These are phyloP conservation scores for Ogataea nonfermentans DNA, from an alignment of 805 yeast genomes.

Conservation along the genomic window DNA sequence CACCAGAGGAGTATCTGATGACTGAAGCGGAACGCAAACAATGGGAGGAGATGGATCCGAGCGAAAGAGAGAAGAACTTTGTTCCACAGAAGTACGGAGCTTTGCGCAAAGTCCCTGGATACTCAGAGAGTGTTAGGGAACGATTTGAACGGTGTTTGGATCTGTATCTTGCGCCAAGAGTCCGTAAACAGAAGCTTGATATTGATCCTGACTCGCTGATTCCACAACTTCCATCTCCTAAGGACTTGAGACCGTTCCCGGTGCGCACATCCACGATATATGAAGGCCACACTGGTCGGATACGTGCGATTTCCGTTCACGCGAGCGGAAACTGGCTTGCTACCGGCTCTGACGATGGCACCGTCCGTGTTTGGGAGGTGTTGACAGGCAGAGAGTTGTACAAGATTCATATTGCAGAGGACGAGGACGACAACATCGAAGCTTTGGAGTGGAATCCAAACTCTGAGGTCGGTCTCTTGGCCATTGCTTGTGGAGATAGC, in stretches of 20 bases:
- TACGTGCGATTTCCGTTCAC: constrained; percentile 80
- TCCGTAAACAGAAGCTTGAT: constrained; percentile 82
- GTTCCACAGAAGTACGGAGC: constrained; percentile 80
- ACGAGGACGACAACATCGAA: constrained; percentile 75
- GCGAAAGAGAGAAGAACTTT: constrained; percentile 75
- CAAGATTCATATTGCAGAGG: constrained; percentile 49
- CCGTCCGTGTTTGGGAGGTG: constrained; percentile 95
- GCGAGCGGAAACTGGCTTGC: constrained; percentile 94
- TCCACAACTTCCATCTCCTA: constrained; percentile 95
- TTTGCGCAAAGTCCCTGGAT: constrained; percentile 91
- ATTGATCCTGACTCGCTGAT: constrained; percentile 95
- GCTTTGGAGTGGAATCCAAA: constrained; percentile 90
- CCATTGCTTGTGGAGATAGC: constrained; percentile 79
- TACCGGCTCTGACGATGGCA: constrained; percentile 96
- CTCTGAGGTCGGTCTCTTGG: constrained; percentile 67
- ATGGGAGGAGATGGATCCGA: constrained; percentile 69
- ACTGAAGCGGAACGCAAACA: constrained; percentile 71
- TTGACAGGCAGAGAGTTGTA: constrained; percentile 92
- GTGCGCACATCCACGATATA: constrained; percentile 80
- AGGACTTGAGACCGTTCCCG: constrained; percentile 96
- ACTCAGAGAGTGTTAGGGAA: constrained; percentile 80
- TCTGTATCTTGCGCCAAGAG: constrained; percentile 93
- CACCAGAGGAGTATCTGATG: constrained; percentile 91
- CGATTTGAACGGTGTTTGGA: constrained; percentile 93
- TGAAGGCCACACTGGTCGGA: constrained; percentile 79